Conservation (phyloP, 768 basidiomycete genomes). For the Serendipita sp. region DNA sequence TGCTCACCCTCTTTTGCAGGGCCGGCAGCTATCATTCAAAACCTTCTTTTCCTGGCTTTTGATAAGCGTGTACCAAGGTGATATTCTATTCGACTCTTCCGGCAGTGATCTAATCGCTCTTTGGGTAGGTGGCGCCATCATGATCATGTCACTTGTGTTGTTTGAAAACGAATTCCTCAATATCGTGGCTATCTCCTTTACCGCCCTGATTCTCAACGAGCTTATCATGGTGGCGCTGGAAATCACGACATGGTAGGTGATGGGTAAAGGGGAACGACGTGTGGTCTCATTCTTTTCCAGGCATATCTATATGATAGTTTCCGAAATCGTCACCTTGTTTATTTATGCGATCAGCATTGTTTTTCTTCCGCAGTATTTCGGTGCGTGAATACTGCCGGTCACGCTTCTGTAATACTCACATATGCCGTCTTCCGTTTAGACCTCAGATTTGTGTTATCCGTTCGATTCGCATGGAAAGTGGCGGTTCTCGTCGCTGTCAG, state of each 20-base stretch:
- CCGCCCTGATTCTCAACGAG: conserved; percentile 88
- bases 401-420: conserved; percentile 6
- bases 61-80: conserved; percentile 96
- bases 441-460: conserved; percentile 78
- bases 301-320: conserved; percentile 91
- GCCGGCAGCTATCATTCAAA: conserved; percentile 87
- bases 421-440: conserved; percentile 33
- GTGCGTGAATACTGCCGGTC: conserved; percentile 30
- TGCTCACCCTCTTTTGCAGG: conserved; percentile 31
- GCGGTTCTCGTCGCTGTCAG: conserved; percentile 90
- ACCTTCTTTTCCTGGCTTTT: conserved; percentile 98
- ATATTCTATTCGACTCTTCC: neutral
- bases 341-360: conserved; percentile 85
- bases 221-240: conserved; percentile 98
- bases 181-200: conserved; percentile 97
- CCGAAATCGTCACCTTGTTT: conserved; percentile 75
- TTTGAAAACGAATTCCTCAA: conserved; percentile 97
- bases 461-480: conserved; percentile 86
- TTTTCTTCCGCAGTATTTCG: conserved; percentile 94
- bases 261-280: neutral
- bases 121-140: conserved; percentile 75
- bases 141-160: conserved; percentile 91
- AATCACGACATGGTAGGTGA: conserved; percentile 77
- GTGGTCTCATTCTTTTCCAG: conserved; percentile 24
- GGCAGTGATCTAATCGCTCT: neutral